Evolutionary conservation across 169 alveolate species (phyloP), one percentile per base, ranked within the genome.

Genomic region (Cryptosporidium baileyi): DNA sequence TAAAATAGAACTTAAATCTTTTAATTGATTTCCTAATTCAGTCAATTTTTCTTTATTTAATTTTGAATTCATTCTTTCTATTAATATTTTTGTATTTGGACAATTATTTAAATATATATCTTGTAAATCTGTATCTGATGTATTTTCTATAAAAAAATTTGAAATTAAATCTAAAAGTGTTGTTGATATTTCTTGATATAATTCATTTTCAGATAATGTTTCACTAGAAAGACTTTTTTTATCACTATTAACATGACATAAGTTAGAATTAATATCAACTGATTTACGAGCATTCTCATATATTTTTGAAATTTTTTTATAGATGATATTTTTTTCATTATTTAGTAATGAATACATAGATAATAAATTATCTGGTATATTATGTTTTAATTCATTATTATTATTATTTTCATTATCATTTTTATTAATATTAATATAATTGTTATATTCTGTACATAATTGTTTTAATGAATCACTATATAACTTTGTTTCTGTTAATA

Each of bases 101-200:
- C 85, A 74, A 3, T 60, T 74, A 19, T 54, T 54, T 22, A 19
- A 0, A 11, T 52, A 11, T 5, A 13, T 26, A 22, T 34, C 51
- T 26, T 74, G 41, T 15, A 74, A 17, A 40, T 54, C 36, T 2
- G 85, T n/a, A 57, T 74, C 67, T 26, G 34, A 0, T 8, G 19
- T 30, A 57, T 57, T 51, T 7, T 74, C 65, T 36, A 38, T 22
- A 34, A 74, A 74, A 43, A 74, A 74, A 13, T 36, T 32, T 1
- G 61, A 67, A 52, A 74, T 74, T 26, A 57, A 22, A 40, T 74
- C 67, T 41, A 74, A 41, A 24, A 74, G 59, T 19, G 85, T 57
- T 4, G 74, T 74, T 22, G 85, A 54, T n/a, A 74, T 59, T 1
- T 74, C 85, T 17, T 74, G 74, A 54, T 74, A 44, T 44, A 74